Evolutionary conservation across 2,329 filamentous ascomycete species (phyloP), one percentile per base, ranked within the genome.

Genomic region (Pleurostoma richardsiae): DNA sequence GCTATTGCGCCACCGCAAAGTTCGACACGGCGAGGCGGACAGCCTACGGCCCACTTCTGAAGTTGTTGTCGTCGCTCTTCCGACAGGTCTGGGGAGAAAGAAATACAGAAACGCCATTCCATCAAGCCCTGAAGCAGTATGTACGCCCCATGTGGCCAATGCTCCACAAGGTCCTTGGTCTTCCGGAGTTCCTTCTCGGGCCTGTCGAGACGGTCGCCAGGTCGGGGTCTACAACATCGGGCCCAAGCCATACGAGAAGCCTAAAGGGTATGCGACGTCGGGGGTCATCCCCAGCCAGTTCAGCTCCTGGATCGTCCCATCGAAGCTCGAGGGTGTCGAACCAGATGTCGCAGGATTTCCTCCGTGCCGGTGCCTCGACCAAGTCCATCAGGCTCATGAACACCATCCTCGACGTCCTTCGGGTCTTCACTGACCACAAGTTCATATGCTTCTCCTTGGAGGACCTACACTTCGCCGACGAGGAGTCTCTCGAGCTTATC

Each of bases 371-470:
- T 30, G 66, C 73, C 1, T 74, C 80, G 4, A 82, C 77, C 8
- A 84, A 83, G 59, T 79, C 75, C 2, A 85, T 89, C 53, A 83
- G 89, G 10, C 77, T 96, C 47, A 88, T 92, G 76, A 92, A 90
- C 59, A 91, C 88, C 2, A 92, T 95, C 56, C 71, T 96, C 41
- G 91, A 96, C 55, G 85, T 96, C 7, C 66, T 96, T 43, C 81
- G 88, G 44, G 80, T 95, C 39, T 83, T 97, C 46, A 86, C 89
- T 0, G 76, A 84, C 26, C 84, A 91, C 61, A 94, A 91, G 57
- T 83, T 96, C 57, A 90, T 96, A 45, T 95, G 89, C 59, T 84
- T 96, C 56, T 90, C 85, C 56, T 69, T 96, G 29, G 92, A 96
- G 59, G 92, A 96, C 64, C 70, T 96, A 30, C 90, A 96, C 57